Conservation (phyloP, 148 eudicot genomes). For the Camellia lanceoleosa region DNA sequence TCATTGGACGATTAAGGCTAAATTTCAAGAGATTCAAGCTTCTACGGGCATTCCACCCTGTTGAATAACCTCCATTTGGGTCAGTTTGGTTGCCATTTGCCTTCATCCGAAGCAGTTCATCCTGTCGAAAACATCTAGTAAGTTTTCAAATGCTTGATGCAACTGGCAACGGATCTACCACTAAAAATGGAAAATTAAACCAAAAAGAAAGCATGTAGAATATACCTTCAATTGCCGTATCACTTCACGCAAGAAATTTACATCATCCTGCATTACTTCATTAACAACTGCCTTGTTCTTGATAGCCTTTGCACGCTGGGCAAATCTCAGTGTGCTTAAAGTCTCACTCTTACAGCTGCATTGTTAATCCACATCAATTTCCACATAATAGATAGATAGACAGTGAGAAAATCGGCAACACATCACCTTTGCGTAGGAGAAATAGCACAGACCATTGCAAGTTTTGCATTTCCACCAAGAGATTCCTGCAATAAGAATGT, state of each 20-base stretch:
- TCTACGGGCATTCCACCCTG: conserved; percentile 90
- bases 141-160: background rate
- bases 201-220: background rate
- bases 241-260: conserved; percentile 75
- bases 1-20: conserved; percentile 74
- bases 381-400: background rate
- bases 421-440: conserved; percentile 83
- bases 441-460: conserved; percentile 96
- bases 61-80: conserved; percentile 63
- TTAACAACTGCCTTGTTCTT: conserved; percentile 92
- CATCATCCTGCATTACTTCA: conserved; percentile 92
- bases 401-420: background rate
- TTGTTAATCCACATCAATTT: background rate
- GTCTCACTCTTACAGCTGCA: conserved; percentile 94
- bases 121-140: conserved; percentile 38
- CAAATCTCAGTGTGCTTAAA: conserved; percentile 89
- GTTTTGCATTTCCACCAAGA: conserved; percentile 96
- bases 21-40: conserved; percentile 82
- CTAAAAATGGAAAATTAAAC: background rate
- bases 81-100: conserved; percentile 53
- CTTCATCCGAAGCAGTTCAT: conserved; percentile 80
- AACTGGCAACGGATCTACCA: background rate
- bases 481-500: conserved; percentile 97
- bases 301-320: conserved; percentile 96
- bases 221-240: conserved; percentile 79